A percentile compares a stretch with the other conserved stretches of the same genome.
Evolutionary conservation across 306 rosid genomes (phyloP).

Genomic region (Vigna reflexopilosa): DNA sequence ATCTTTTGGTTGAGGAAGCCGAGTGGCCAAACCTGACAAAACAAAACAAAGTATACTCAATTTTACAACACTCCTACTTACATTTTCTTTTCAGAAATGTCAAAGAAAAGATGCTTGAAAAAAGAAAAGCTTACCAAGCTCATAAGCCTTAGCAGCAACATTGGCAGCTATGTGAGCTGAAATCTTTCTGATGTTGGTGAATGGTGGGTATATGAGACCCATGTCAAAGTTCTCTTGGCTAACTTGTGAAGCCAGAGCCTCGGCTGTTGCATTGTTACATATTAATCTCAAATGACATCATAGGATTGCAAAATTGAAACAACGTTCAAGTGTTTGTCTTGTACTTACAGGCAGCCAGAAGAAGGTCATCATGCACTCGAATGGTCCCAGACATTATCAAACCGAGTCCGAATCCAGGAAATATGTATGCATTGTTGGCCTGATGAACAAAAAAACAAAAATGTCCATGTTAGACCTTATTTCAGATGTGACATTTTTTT

Average conservation of each 20-base stretch:
- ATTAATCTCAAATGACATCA: neutral
- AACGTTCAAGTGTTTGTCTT: neutral
- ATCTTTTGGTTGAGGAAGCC: conserved; percentile 89
- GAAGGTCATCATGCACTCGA: conserved; percentile 94
- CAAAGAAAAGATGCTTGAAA: neutral
- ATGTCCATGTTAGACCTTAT: conserved; percentile 41
- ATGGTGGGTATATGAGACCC: conserved; percentile 91
- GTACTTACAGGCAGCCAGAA: conserved; percentile 96
- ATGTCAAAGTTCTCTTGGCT: conserved; percentile 69
- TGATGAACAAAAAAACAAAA: conserved; percentile 43
- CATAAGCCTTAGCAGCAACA: conserved; percentile 95
- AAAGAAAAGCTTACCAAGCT: conserved; percentile 65
- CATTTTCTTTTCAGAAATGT: neutral
- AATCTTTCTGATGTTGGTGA: conserved; percentile 88
- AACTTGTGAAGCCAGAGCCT: conserved; percentile 90
- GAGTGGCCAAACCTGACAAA: conserved; percentile 88
- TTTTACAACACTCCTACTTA: neutral
- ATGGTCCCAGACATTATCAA: conserved; percentile 92
- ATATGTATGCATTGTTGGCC: conserved; percentile 96
- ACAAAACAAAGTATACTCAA: conserved; percentile 7
- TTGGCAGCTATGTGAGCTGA: conserved; percentile 96
- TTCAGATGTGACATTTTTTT: neutral
- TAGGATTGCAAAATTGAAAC: neutral
- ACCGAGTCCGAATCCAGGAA: conserved; percentile 95
- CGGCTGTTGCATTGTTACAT: conserved; percentile 57